Percentiles rank a stretch among this genome's conserved stretches.
Conservation (phyloP, 495 filamentous ascomycete species). For the Annulohypoxylon nitens region DNA sequence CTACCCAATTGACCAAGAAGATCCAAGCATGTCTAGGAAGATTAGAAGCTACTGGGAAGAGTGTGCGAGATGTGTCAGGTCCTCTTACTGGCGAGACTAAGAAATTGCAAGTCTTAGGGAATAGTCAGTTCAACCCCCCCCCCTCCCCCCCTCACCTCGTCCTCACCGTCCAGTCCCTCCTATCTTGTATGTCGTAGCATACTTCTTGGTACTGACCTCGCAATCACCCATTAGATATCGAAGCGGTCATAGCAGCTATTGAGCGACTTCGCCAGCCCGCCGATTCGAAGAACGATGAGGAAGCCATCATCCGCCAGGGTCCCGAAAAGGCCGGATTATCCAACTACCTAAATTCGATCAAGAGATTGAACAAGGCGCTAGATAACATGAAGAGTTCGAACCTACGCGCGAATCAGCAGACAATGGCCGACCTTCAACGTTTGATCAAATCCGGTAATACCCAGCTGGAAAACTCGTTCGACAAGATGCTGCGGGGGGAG, state of each 20-base stretch:
- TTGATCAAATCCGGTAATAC: conserved; percentile 81
- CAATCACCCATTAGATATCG: conserved; percentile 72
- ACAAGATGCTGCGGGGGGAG: conserved; percentile 75
- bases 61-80: conserved; percentile 89
- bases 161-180: not conserved
- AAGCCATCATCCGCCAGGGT: conserved; percentile 87
- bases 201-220: conserved; percentile 23
- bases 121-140: conserved; percentile 66
- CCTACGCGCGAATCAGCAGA: conserved; percentile 89
- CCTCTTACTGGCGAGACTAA: conserved; percentile 95
- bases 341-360: conserved; percentile 90
- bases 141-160: not conserved
- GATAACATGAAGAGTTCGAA: conserved; percentile 86
- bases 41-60: conserved; percentile 87
- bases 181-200: not conserved
- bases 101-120: conserved; percentile 83
- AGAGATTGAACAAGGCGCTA: conserved; percentile 85
- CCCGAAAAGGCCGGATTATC: conserved; percentile 82
- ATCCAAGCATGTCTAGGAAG: conserved; percentile 88
- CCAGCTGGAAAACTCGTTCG: conserved; percentile 85
- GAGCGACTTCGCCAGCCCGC: conserved; percentile 88
- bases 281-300: conserved; percentile 88
- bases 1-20: conserved; percentile 85
- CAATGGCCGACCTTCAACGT: conserved; percentile 80
- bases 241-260: conserved; percentile 85